Conservation (phyloP, 2,329 filamentous ascomycete genomes). For the Sclerotinia subarctica region DNA sequence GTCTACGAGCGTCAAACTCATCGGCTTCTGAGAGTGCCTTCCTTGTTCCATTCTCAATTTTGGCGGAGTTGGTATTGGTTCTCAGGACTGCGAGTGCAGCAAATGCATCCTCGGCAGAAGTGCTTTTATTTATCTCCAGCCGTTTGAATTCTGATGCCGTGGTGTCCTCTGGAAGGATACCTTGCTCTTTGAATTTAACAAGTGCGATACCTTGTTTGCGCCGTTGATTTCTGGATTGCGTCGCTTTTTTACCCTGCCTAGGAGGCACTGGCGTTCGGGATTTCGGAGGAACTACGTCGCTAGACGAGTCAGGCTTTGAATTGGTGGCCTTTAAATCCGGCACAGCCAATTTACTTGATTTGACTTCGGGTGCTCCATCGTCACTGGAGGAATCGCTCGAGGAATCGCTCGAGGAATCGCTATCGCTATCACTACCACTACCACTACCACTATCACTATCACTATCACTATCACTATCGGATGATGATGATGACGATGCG, state of each 20-base stretch:
- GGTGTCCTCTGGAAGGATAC: constrained; percentile 49
- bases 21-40: constrained; percentile 29
- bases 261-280: constrained; percentile 38
- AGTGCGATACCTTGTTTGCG: constrained; percentile 49
- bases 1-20: constrained; percentile 50
- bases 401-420: constrained; percentile 32
- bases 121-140: constrained; percentile 37
- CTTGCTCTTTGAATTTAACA: constrained; percentile 51
- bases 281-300: constrained; percentile 5
- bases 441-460: constrained; percentile 24
- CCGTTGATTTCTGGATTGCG: constrained; percentile 54
- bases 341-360: constrained; percentile 38
- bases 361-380: constrained; percentile 42
- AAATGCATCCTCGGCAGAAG: constrained; percentile 29
- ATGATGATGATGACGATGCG: constrained; percentile 15
- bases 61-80: constrained; percentile 15
- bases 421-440: constrained; percentile 23
- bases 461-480: constrained; percentile 24
- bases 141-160: constrained; percentile 47
- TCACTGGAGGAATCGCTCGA: constrained; percentile 38
- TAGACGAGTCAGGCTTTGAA: background rate
- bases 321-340: background rate
- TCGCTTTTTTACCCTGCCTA: constrained; percentile 48
- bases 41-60: constrained; percentile 5
- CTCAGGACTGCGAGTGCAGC: constrained; percentile 30